Base-by-base conservation (phyloP, 1,139 yeast genomes). In the Blastobotrys persicus region DNA sequence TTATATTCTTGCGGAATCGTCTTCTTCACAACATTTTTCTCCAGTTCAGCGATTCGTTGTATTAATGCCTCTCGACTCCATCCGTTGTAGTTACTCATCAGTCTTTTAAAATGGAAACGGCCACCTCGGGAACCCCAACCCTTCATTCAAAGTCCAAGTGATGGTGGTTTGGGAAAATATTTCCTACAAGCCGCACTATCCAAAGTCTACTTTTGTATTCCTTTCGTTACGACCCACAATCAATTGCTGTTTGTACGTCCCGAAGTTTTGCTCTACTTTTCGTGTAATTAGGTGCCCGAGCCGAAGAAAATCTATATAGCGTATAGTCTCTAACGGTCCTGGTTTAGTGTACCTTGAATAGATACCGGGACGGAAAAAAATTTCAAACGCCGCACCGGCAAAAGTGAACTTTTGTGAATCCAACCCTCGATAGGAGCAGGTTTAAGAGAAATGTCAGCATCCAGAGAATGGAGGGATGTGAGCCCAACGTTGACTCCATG, bases 31-130 rank as follows among this genome's bases (percentile, higher is more conserved):
- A n/a, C n/a, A 34, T 49, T 49, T 3, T 59, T 57, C 59, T 84
- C 89, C 31, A 83, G 72, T 58, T 75, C 74, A 18, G 57, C 55
- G 40, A 82, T 75, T 45, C 74, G 68, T 19, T 70, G 67, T 16
- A 82, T 75, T 48, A 82, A 72, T 52, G 79, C 81, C 41, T 72
- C 74, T 51, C 73, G 76, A 13, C 77, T 63, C 86, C 85, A 81
- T 31, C 60, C 62, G 17, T 71, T 69, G 60, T 81, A 80, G 37
- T 58, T 56, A 17, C 47, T 47, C 45, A 53, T 59, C 35, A 28
- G 17, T 11, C 37, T n/a, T 14, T 18, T 16, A 43, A 16, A 17
- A n/a, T n/a, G n/a, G n/a, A n/a, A n/a, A n/a, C n/a, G n/a, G n/a
- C n/a, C n/a, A n/a, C n/a, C n/a, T n/a, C n/a, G n/a, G n/a, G n/a